Conservation (phyloP, 306 rosid genomes). For the Cicer bijugum region DNA sequence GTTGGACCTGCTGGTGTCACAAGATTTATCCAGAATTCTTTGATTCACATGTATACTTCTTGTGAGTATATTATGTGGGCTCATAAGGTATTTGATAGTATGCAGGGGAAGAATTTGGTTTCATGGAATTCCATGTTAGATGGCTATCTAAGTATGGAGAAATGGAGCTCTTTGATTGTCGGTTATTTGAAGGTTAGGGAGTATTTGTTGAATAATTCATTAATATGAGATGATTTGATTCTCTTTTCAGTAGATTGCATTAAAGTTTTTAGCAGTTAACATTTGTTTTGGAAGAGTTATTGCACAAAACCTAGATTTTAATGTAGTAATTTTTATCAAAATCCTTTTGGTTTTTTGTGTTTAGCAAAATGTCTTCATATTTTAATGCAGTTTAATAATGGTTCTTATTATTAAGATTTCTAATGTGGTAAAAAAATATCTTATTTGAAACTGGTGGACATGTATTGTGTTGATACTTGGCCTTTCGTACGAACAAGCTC, state of each 20-base stretch:
- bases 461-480: background rate
- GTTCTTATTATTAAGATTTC: background rate
- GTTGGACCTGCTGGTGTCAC: constrained; percentile 6
- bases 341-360: constrained; percentile 20
- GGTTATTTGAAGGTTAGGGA: constrained; percentile 71
- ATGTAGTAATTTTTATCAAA: constrained; percentile 10
- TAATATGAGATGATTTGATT: constrained; percentile 43
- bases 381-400: background rate
- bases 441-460: background rate
- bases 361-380: constrained; percentile 21
- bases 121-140: constrained; percentile 83
- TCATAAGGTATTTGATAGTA: constrained; percentile 59
- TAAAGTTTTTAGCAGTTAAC: constrained; percentile 31
- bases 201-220: constrained; percentile 44
- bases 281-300: constrained; percentile 30
- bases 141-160: constrained; percentile 78
- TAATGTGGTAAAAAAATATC: background rate
- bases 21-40: constrained; percentile 58
- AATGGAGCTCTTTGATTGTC: constrained; percentile 77
- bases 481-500: background rate
- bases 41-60: constrained; percentile 79
- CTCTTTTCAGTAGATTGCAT: constrained; percentile 32
- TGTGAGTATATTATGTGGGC: constrained; percentile 60
- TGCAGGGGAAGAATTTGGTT: constrained; percentile 58
- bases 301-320: constrained; percentile 27